phyloP scores from a whole-genome alignment of 78 protist genomes.

The Dictyostelium citrinum region DNA sequence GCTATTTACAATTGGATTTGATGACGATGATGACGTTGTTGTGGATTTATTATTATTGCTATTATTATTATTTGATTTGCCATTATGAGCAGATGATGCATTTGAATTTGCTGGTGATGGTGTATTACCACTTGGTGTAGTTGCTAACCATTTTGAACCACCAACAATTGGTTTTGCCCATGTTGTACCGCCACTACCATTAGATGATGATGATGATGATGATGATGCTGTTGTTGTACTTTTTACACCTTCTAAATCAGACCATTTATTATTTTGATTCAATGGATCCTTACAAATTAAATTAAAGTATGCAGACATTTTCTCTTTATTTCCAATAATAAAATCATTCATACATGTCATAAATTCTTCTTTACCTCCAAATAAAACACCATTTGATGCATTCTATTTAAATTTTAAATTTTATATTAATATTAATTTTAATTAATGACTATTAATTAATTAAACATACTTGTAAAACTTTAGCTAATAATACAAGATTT shows the following conservation, averaged over 20 bases:
- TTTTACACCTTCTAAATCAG: constrained; percentile 52
- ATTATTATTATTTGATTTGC: neutral
- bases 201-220: neutral
- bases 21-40: neutral
- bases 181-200: neutral
- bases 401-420: neutral
- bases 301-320: constrained; percentile 77
- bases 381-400: constrained; percentile 78
- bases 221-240: neutral
- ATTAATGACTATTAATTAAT: neutral
- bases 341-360: constrained; percentile 84
- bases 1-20: neutral
- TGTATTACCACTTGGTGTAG: constrained; percentile 43
- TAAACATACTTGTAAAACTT: constrained; percentile 66
- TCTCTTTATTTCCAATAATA: constrained; percentile 46
- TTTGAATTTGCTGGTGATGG: neutral
- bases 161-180: constrained; percentile 10
- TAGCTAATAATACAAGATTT: constrained; percentile 78
- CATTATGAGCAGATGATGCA: neutral
- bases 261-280: constrained; percentile 15
- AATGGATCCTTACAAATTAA: constrained; percentile 49
- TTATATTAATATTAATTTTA: neutral
- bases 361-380: constrained; percentile 83
- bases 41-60: neutral
- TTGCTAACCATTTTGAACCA: constrained; percentile 41